phyloP scores from a whole-genome alignment of 805 yeast genomes.

The Scheffersomyces stipitis region DNA sequence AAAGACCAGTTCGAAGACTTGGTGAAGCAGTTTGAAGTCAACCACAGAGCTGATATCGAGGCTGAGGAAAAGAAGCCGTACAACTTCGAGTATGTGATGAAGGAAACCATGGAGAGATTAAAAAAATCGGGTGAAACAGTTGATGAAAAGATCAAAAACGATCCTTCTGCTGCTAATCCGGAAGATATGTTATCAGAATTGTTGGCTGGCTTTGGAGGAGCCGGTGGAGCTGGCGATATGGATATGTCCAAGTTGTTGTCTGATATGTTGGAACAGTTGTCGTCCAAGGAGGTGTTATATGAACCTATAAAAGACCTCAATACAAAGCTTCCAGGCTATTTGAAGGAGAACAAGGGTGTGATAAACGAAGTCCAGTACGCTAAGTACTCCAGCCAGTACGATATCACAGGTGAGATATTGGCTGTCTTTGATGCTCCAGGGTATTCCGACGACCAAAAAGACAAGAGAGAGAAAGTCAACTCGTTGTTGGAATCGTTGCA shows the following conservation, averaged over 20 bases:
- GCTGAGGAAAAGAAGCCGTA: slow-evolving; percentile 27
- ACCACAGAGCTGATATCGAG: slow-evolving; percentile 30
- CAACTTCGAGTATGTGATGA: slow-evolving; percentile 71
- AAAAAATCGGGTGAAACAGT: slow-evolving; percentile 73
- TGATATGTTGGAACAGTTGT: slow-evolving; percentile 77
- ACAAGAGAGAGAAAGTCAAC: slow-evolving; percentile 51
- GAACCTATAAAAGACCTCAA: slow-evolving; percentile 85
- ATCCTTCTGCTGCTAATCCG: slow-evolving; percentile 37
- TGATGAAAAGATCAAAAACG: slow-evolving; percentile 56
- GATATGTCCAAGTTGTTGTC: slow-evolving; percentile 64
- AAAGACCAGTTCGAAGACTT: slow-evolving; percentile 50
- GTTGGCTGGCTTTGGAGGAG: slow-evolving; percentile 44
- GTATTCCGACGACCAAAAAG: slow-evolving; percentile 53
- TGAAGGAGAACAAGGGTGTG: slow-evolving; percentile 50
- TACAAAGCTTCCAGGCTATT: slow-evolving; percentile 69
- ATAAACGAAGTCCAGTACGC: slow-evolving; percentile 47
- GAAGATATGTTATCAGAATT: slow-evolving; percentile 65
- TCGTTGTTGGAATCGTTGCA: slow-evolving; percentile 65
- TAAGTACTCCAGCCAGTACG: slow-evolving; percentile 62
- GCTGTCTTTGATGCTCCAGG: slow-evolving; percentile 62
- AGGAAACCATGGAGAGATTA: slow-evolving; percentile 76
- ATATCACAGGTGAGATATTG: slow-evolving; percentile 59
- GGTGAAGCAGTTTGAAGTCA: slow-evolving; percentile 40
- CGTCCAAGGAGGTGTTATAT: slow-evolving; percentile 81
- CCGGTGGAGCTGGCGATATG: slow-evolving; percentile 43